Evolutionary conservation across 176 grass and related monocot genomes (phyloP).

Genomic region (Juncus inflexus): DNA sequence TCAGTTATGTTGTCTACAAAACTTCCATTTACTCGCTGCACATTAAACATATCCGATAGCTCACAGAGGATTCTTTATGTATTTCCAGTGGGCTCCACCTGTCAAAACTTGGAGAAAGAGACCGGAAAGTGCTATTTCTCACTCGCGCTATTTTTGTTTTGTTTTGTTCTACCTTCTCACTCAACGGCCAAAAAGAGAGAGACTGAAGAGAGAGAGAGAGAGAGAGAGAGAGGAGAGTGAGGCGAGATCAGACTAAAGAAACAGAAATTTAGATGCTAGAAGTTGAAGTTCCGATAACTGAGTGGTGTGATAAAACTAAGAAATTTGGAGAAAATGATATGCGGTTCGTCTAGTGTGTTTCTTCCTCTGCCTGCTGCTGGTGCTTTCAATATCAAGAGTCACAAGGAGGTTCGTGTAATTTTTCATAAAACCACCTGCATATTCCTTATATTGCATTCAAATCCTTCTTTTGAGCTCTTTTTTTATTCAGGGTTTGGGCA

Average conservation of each 20-base stretch:
- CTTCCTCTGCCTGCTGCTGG: not conserved
- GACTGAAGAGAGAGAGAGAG: not conserved
- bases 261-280: not conserved
- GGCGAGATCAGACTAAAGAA: conserved; percentile 8
- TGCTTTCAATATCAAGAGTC: not conserved
- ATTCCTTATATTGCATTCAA: not conserved
- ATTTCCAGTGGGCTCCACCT: conserved; percentile 11
- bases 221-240: not conserved
- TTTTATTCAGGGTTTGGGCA: conserved; percentile 16
- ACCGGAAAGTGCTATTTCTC: not conserved
- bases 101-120: not conserved
- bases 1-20: not conserved
- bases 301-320: not conserved
- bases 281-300: not conserved
- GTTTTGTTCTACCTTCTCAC: not conserved
- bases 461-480: not conserved
- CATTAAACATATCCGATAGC: not conserved
- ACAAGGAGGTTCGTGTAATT: conserved; percentile 14
- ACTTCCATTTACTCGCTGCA: not conserved
- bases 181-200: not conserved
- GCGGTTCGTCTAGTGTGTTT: conserved; percentile 18
- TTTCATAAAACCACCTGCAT: not conserved
- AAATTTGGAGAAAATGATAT: conserved; percentile 7
- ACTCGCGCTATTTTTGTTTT: not conserved
- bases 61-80: not conserved